Evolutionary conservation across 2,329 filamentous ascomycete species (phyloP).

Genomic region (Botryotinia globosa): DNA sequence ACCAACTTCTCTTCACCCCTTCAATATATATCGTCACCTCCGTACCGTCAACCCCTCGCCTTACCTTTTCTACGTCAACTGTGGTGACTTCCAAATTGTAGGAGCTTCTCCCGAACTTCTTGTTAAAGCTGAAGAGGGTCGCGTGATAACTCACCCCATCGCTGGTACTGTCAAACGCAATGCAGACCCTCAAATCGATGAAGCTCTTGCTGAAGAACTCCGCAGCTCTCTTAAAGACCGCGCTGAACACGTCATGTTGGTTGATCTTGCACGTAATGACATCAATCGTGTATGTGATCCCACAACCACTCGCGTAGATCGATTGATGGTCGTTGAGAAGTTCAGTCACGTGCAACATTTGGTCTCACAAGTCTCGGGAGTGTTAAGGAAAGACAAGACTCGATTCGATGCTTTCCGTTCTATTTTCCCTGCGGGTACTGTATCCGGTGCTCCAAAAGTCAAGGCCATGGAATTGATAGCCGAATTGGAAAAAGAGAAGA

Average conservation of each 20-base stretch:
- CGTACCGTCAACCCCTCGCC: conserved; percentile 97
- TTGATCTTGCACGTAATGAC: conserved; percentile 93
- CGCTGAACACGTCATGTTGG: conserved; percentile 95
- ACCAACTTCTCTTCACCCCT: conserved; percentile 87
- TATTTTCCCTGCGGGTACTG: conserved; percentile 95
- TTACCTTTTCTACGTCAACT: conserved; percentile 95
- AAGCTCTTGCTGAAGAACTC: conserved; percentile 72
- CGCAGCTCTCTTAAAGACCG: conserved; percentile 83
- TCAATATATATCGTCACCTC: conserved; percentile 95
- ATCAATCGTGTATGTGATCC: conserved; percentile 95
- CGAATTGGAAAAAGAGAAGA: conserved; percentile 89
- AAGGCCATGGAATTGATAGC: conserved; percentile 96
- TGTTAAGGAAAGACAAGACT: conserved; percentile 78
- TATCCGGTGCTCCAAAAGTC: conserved; percentile 93
- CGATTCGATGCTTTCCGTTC: conserved; percentile 94
- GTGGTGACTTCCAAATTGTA: conserved; percentile 88
- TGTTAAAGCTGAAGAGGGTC: conserved; percentile 81
- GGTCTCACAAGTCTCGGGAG: conserved; percentile 89
- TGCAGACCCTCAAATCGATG: conserved; percentile 76
- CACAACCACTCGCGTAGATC: conserved; percentile 82
- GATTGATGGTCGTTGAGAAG: conserved; percentile 88
- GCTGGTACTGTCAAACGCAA: conserved; percentile 92
- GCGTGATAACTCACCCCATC: conserved; percentile 94
- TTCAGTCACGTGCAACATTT: conserved; percentile 98
- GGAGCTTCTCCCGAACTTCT: conserved; percentile 93